A percentile compares a stretch with the other conserved stretches of the same genome.
phyloP scores from a whole-genome alignment of 148 eudicot genomes.

The Nyssa sinensis region DNA sequence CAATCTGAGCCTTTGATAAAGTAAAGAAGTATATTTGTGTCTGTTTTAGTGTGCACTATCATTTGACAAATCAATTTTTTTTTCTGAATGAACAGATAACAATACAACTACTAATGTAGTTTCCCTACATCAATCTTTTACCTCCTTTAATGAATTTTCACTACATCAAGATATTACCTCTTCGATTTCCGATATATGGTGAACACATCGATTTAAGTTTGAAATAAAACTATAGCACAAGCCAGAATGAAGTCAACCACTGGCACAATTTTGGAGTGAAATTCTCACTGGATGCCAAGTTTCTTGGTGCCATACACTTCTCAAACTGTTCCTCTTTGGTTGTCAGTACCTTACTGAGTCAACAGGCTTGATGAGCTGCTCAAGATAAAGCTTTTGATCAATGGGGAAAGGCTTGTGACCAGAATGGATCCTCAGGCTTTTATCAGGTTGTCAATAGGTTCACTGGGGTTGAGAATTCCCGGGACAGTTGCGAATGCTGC shows the following conservation, averaged over 20 bases:
- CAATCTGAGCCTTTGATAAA: background rate
- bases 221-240: background rate
- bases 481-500: slow-evolving; percentile 17
- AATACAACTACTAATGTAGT: background rate
- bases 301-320: background rate
- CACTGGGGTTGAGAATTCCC: slow-evolving; percentile 44
- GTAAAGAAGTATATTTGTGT: background rate
- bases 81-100: background rate
- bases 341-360: background rate
- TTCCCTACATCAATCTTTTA: background rate
- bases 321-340: background rate
- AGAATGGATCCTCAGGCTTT: slow-evolving; percentile 65
- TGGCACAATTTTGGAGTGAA: background rate
- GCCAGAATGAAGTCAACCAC: background rate
- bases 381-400: slow-evolving; percentile 11
- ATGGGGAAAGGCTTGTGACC: slow-evolving; percentile 41
- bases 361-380: slow-evolving; percentile 13
- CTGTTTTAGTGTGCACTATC: background rate
- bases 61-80: background rate
- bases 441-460: slow-evolving; percentile 47
- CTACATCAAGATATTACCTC: background rate
- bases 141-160: background rate
- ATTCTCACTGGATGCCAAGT: slow-evolving; percentile 5
- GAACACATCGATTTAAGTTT: background rate
- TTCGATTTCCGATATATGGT: background rate